Evolutionary conservation across 2,329 filamentous ascomycete species (phyloP).

Genomic region (Alternaria incomplexa): DNA sequence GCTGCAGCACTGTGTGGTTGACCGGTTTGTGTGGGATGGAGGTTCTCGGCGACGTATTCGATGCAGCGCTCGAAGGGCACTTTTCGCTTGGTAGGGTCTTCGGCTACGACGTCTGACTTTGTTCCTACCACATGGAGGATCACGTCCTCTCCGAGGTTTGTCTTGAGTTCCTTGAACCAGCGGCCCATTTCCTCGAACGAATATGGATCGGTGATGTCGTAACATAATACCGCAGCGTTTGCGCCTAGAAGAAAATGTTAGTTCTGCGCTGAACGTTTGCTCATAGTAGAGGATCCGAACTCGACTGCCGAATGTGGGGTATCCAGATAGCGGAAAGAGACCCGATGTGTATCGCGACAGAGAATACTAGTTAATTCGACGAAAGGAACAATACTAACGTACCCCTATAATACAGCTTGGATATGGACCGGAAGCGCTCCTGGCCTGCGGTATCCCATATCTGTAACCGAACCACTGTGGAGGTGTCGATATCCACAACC

Average conservation of each 20-base stretch:
- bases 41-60: slow-evolving; percentile 90
- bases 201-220: slow-evolving; percentile 85
- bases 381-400: slow-evolving; percentile 20
- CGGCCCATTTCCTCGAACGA: slow-evolving; percentile 92
- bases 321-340: neutral
- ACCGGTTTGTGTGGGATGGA: slow-evolving; percentile 69
- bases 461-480: slow-evolving; percentile 86
- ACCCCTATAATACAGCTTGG: slow-evolving; percentile 87
- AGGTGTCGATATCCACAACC: slow-evolving; percentile 77
- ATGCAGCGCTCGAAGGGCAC: slow-evolving; percentile 96
- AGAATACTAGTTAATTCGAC: neutral
- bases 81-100: slow-evolving; percentile 77
- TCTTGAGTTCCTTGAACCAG: slow-evolving; percentile 85
- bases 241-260: slow-evolving; percentile 62
- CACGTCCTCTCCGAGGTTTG: slow-evolving; percentile 76
- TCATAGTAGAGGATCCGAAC: neutral
- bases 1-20: slow-evolving; percentile 26
- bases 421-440: slow-evolving; percentile 93
- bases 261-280: neutral
- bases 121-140: slow-evolving; percentile 93
- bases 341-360: neutral
- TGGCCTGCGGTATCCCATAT: slow-evolving; percentile 98
- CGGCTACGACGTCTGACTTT: slow-evolving; percentile 78
- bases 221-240: slow-evolving; percentile 92
- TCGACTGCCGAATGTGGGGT: neutral